Percentiles rank a stretch among this genome's conserved stretches.
phyloP scores from a whole-genome alignment of 1,284 basidiomycete genomes.

The Cutaneotrichosporon sp. region DNA sequence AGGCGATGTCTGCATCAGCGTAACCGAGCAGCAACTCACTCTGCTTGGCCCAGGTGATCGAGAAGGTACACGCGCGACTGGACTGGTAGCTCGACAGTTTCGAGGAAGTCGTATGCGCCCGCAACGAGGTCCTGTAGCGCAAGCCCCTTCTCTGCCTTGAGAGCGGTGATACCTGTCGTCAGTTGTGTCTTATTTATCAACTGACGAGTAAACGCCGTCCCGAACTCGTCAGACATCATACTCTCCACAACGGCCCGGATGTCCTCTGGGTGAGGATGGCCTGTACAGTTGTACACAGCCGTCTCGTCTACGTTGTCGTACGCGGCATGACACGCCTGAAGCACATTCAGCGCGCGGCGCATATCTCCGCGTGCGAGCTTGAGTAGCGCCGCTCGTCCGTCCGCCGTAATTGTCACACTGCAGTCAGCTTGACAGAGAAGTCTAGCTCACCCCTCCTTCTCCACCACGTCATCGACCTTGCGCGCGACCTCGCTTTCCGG shows the following conservation, averaged over 20 bases:
- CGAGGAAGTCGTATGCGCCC: conserved; percentile 87
- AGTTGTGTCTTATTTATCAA: not conserved
- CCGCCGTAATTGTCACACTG: conserved; percentile 81
- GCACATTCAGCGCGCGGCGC: conserved; percentile 91
- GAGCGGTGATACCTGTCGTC: conserved; percentile 69
- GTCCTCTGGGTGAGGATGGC: conserved; percentile 90
- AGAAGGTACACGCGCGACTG: conserved; percentile 86
- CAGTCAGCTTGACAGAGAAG: not conserved
- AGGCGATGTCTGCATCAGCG: conserved; percentile 70
- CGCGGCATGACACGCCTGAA: conserved; percentile 97
- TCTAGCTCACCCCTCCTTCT: conserved; percentile 71
- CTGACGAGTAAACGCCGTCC: conserved; percentile 71
- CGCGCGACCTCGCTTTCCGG: conserved; percentile 83
- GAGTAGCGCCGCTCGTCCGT: conserved; percentile 84
- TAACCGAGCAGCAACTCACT: conserved; percentile 59
- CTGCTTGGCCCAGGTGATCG: conserved; percentile 83
- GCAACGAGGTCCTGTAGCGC: conserved; percentile 93
- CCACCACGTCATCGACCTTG: conserved; percentile 74
- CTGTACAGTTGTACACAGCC: conserved; percentile 95
- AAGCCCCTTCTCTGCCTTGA: conserved; percentile 89
- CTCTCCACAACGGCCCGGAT: conserved; percentile 90
- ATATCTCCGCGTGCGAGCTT: conserved; percentile 96
- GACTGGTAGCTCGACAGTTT: conserved; percentile 79
- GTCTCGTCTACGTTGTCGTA: conserved; percentile 84
- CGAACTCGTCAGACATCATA: conserved; percentile 96